These are phyloP conservation scores for Prototheca cutis DNA, from an alignment of 163 green algal genomes.

Conservation along the genomic window DNA sequence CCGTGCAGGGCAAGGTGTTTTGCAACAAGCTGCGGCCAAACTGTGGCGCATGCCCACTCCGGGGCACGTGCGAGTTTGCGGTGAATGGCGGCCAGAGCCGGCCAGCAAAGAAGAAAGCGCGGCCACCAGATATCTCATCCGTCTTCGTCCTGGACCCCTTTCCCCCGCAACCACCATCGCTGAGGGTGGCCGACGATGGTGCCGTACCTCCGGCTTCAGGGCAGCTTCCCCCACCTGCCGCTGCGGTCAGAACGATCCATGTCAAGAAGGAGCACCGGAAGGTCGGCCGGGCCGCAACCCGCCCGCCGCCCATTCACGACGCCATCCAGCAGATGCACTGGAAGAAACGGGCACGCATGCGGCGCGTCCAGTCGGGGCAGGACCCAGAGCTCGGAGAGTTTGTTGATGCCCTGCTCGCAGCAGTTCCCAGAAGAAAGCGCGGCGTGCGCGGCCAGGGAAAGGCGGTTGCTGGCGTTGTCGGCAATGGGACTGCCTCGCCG, in stretches of 20 bases:
- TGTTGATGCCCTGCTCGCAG: slow-evolving; percentile 2
- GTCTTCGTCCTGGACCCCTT: background rate
- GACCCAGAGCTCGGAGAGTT: background rate
- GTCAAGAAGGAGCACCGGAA: too few species aligned
- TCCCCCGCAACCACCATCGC: background rate
- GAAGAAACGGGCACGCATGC: slow-evolving; percentile 15
- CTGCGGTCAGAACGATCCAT: too few species aligned
- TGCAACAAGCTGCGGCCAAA: slow-evolving; percentile 65
- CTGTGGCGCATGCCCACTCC: slow-evolving; percentile 60
- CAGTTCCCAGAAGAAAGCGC: background rate
- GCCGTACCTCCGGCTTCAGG: too few species aligned
- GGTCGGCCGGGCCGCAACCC: too few species aligned
- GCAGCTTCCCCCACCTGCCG: too few species aligned
- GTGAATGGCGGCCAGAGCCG: slow-evolving; percentile 24
- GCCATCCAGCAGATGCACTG: slow-evolving; percentile 5
- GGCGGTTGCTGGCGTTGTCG: too few species aligned
- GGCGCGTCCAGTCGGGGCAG: slow-evolving; percentile 20
- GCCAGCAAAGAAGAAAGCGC: background rate
- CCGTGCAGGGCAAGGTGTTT: slow-evolving; percentile 42
- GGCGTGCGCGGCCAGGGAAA: too few species aligned
- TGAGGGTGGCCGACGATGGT: too few species aligned
- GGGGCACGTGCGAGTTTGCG: slow-evolving; percentile 60
- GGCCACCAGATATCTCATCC: too few species aligned
- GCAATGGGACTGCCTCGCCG: too few species aligned
- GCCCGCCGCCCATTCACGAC: too few species aligned